Evolutionary conservation across 1,284 basidiomycete genomes (phyloP).

Genomic region (Pseudozyma tsukubaensis): DNA sequence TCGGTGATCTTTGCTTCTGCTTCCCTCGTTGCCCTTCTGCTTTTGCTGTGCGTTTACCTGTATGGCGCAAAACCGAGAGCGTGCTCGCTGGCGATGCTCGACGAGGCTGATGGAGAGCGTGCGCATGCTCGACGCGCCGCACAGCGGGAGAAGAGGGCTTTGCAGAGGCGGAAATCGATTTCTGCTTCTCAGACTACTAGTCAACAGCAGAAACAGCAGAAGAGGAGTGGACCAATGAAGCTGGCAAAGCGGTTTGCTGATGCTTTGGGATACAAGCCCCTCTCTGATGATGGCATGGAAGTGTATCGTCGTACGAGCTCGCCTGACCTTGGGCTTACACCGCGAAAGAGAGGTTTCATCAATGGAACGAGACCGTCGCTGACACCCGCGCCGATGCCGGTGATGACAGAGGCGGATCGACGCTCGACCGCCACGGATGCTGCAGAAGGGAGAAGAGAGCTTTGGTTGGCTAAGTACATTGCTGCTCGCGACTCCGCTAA

Average conservation of each 20-base stretch:
- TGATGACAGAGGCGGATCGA: slow-evolving; percentile 18
- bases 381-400: slow-evolving; percentile 11
- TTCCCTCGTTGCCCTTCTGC: slow-evolving; percentile 29
- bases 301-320: slow-evolving; percentile 6
- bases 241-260: slow-evolving; percentile 13
- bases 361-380: not conserved
- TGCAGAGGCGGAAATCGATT: slow-evolving; percentile 13
- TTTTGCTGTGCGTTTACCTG: slow-evolving; percentile 29
- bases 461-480: slow-evolving; percentile 36
- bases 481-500: slow-evolving; percentile 16
- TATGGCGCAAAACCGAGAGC: slow-evolving; percentile 33
- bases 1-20: slow-evolving; percentile 31
- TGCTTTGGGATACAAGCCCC: slow-evolving; percentile 26
- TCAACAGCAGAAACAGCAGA: not conserved
- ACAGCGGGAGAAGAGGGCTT: slow-evolving; percentile 19
- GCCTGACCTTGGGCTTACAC: not conserved
- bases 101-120: slow-evolving; percentile 21
- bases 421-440: slow-evolving; percentile 23
- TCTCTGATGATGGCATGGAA: slow-evolving; percentile 20
- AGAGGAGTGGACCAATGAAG: slow-evolving; percentile 3
- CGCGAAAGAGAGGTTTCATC: not conserved
- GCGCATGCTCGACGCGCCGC: slow-evolving; percentile 18
- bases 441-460: slow-evolving; percentile 33
- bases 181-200: slow-evolving; percentile 14
- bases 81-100: slow-evolving; percentile 20